A percentile compares a stretch with the other conserved stretches of the same genome.
phyloP scores from a whole-genome alignment of 176 grass and related monocot species.

The Aegilops sharonensis region DNA sequence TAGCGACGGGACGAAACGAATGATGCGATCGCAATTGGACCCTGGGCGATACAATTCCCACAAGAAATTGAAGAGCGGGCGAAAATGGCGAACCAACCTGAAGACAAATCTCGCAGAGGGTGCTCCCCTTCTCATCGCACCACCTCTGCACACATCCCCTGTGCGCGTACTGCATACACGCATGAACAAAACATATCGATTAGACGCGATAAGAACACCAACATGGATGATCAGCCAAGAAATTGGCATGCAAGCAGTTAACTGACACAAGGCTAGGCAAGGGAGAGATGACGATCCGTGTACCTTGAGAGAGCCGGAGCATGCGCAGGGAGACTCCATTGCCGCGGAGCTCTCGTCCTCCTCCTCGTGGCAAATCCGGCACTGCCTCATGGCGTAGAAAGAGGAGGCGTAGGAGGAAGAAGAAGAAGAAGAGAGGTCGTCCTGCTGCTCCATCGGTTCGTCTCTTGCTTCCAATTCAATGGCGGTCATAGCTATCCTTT shows the following conservation, averaged over 20 bases:
- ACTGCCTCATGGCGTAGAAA: conserved; percentile 43
- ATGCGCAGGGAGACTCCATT: conserved; percentile 86
- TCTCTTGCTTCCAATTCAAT: not conserved
- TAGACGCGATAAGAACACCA: not conserved
- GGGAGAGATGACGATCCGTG: not conserved
- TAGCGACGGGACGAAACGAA: not conserved
- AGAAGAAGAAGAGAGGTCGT: conserved; percentile 9
- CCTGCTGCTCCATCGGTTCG: conserved; percentile 29
- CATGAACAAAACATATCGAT: not conserved
- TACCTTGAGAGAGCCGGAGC: conserved; percentile 92
- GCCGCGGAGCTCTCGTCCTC: conserved; percentile 36
- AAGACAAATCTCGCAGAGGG: conserved; percentile 85
- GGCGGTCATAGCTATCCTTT: conserved; percentile 1
- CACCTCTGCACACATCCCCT: conserved; percentile 93
- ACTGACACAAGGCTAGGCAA: not conserved
- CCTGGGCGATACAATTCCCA: not conserved
- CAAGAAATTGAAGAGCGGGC: not conserved
- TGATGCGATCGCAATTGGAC: not conserved
- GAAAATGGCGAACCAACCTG: conserved; percentile 47
- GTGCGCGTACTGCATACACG: conserved; percentile 64
- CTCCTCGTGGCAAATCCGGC: conserved; percentile 88
- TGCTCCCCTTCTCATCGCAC: conserved; percentile 97
- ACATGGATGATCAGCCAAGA: not conserved
- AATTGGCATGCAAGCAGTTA: not conserved
- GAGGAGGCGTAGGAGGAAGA: conserved; percentile 17